phyloP scores from a whole-genome alignment of 768 basidiomycete species.

The Mycena floridula region DNA sequence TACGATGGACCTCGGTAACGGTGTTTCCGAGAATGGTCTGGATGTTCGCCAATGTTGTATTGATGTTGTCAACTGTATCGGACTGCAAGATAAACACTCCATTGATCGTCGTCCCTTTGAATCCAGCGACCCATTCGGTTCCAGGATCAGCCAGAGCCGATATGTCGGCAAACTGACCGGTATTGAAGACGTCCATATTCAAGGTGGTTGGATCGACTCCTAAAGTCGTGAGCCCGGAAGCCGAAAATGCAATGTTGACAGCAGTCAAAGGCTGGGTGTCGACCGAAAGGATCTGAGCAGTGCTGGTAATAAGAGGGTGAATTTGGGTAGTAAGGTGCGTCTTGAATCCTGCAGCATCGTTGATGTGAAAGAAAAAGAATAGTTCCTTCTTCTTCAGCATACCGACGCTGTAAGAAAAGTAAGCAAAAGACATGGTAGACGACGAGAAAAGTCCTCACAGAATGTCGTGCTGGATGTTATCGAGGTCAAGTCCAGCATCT shows the following conservation, averaged over 20 bases:
- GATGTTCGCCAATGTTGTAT: slow-evolving; percentile 12
- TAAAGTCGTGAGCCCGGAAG: slow-evolving; percentile 11
- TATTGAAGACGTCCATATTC: slow-evolving; percentile 9
- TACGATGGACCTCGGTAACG: slow-evolving; percentile 12
- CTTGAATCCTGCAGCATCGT: slow-evolving; percentile 14
- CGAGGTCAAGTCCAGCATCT: slow-evolving; percentile 1
- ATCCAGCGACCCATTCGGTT: slow-evolving; percentile 12
- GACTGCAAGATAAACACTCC: slow-evolving; percentile 18
- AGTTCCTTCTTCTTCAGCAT: slow-evolving; percentile 19
- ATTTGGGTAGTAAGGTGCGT: slow-evolving; percentile 11
- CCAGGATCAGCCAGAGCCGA: slow-evolving; percentile 8
- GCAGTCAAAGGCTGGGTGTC: slow-evolving; percentile 16
- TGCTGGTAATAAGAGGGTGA: slow-evolving; percentile 14
- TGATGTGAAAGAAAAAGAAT: slow-evolving; percentile 17
- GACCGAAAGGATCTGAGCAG: slow-evolving; percentile 11
- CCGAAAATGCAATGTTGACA: slow-evolving; percentile 18
- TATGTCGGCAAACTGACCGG: slow-evolving; percentile 6
- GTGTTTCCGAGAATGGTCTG: slow-evolving; percentile 12
- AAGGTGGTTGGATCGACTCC: slow-evolving; percentile 10
- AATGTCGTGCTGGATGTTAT: slow-evolving; percentile 7
- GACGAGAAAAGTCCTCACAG: slow-evolving; percentile 1
- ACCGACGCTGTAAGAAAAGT: slow-evolving; percentile 6
- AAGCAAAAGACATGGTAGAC: not conserved
- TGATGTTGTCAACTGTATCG: slow-evolving; percentile 13
- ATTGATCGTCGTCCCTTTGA: slow-evolving; percentile 14